Evolutionary conservation across 345 rosid species (phyloP), one percentile per base, ranked within the genome.

Genomic region (Euclidium syriacum): DNA sequence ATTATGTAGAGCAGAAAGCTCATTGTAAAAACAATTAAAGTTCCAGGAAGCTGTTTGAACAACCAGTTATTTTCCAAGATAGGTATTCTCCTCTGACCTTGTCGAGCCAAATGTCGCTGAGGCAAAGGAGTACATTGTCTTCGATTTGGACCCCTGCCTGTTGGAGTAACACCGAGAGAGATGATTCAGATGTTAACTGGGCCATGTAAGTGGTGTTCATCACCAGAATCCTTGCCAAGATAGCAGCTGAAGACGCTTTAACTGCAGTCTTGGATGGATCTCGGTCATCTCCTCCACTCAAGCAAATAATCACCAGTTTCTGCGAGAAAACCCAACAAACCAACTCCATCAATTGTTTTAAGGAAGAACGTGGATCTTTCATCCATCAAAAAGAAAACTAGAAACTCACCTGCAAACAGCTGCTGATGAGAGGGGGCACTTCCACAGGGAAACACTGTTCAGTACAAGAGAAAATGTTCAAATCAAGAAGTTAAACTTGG

Each of bases 21-120:
- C 25, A 41, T 16, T 12, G 22, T 35, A 20, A 19, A 51, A 23
- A 29, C 7, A 41, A 25, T 51, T 33, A 2, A 55, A 52, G 19
- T 32, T 68, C 10, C 10, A 34, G 33, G 51, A 68, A 12, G 52
- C 46, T 14, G 29, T 15, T 14, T 8, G 14, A 27, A 29, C 56
- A 66, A 38, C 7, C n/a, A 38, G n/a, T 29, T 51, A 58, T 40
- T 11, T 38, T 33, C 32, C 47, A 43, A 43, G 44, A 25, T 52
- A 60, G 12, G 9, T n/a, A n/a, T 52, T 27, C 59, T 53, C 58
- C 29, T 56, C 85, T 55, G 58, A 94, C 99, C 97, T 83, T 87
- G 83, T 90, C 97, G 54, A 94, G 90, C 99, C 99, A 94, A 66
- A 90, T 68, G 79, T 94, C 99, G 47, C 80, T 83, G 35, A 94